Base-by-base conservation (phyloP, 208 protist genomes). In the Naegleria gruberi region DNA sequence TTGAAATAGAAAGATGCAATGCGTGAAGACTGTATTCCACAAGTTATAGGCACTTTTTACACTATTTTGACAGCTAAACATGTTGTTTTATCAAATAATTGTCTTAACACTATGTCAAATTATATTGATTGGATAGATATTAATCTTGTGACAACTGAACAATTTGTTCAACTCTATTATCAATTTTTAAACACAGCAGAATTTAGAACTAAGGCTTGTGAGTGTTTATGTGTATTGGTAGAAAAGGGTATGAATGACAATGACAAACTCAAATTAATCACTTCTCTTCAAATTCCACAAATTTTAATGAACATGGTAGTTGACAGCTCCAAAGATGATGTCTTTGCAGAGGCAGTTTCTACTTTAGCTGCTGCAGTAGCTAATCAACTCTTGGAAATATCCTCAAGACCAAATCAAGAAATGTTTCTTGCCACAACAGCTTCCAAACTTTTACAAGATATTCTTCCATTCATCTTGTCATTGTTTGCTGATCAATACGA, bases 111-210 rank as follows among this genome's bases (percentile, higher is more conserved):
- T 26, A 47, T 86, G 42, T 8, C 40, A 86, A 47, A 47, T 30
- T 86, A 86, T 86, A 86, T 86, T 47, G 84, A 88, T 88, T 88
- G 84, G 84, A 88, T 88, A 8, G 84, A 88, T 88, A 88, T 88
- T 43, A 55, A 88, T 42, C 12, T 88, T 19, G 37, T 88, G 26
- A 88, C 46, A 41, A 65, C 45, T 19, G 84, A 88, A 23, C 19
- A 47, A 43, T 88, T 88, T 42, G 37, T 65, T 15, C 15, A 41
- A 41, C 12, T 88, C 17, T 65, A 73, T 26, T 88, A 34, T 42
- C 19, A 40, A 17, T 88, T 44, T 37, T 30, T 88, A 7, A 88
- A 5, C 19, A 40, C 26, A 7, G 15, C 5, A 40, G 43, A 88
- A 44, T 88, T 65, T 65, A 88, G 45, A 65, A 65, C 10, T 30